These are phyloP conservation scores for Salix brachista DNA, from an alignment of 345 rosid genomes.

Conservation along the genomic window DNA sequence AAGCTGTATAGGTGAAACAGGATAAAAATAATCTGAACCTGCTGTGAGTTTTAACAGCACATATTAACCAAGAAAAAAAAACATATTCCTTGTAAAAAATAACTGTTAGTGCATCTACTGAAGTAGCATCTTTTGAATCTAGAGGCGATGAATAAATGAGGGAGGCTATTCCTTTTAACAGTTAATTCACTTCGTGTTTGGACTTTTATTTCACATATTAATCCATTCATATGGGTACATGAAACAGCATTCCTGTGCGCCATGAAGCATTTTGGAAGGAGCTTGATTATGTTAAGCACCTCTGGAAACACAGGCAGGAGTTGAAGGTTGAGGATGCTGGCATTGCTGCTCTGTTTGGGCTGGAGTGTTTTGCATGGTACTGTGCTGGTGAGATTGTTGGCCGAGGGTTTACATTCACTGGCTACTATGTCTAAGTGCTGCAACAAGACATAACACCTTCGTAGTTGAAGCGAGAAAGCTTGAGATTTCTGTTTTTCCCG, in stretches of 20 bases:
- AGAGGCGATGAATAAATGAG: not conserved
- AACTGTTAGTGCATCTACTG: not conserved
- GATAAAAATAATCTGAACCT: not conserved
- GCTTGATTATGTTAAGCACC: constrained; percentile 42
- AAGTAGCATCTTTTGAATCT: not conserved
- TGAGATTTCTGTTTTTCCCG: not conserved
- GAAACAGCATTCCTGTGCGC: constrained; percentile 53
- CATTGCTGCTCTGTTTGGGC: constrained; percentile 57
- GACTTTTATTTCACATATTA: too few species aligned
- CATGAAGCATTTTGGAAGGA: constrained; percentile 61
- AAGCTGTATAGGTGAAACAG: not conserved
- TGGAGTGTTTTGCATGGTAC: constrained; percentile 72
- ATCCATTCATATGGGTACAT: not conserved
- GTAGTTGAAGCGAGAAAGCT: not conserved
- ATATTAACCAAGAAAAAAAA: not conserved
- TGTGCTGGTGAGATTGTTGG: constrained; percentile 73
- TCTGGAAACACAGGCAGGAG: constrained; percentile 57
- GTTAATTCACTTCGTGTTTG: not conserved
- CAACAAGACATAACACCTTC: not conserved
- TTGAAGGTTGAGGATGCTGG: constrained; percentile 63
- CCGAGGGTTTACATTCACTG: constrained; percentile 68
- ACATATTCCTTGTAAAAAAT: not conserved
- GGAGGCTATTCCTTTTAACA: not conserved
- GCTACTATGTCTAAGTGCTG: constrained; percentile 48
- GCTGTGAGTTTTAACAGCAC: not conserved